A percentile compares a stretch with the other conserved stretches of the same genome.
These are phyloP conservation scores for Neurospora sp. DNA, from an alignment of 495 filamentous ascomycete genomes.

Conservation along the genomic window DNA sequence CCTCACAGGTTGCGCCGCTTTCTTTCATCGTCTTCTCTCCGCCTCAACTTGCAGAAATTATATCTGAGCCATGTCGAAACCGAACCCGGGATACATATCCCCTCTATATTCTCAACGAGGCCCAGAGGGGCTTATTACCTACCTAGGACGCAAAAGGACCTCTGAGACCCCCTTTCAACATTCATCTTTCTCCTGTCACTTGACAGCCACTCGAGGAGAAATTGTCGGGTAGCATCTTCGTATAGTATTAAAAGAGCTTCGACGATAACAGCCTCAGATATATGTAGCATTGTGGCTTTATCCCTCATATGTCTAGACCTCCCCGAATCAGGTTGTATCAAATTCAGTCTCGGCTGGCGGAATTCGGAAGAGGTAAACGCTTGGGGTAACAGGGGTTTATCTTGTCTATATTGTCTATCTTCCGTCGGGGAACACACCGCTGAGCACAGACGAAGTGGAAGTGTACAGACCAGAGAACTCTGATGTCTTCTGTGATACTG, in stretches of 20 bases:
- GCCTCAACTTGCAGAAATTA: neutral
- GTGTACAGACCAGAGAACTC: neutral
- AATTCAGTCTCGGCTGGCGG: neutral
- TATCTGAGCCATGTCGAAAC: neutral
- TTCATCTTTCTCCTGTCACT: neutral
- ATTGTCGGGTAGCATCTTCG: neutral
- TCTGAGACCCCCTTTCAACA: neutral
- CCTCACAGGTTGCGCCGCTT: neutral
- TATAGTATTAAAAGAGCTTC: neutral
- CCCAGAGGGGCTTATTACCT: neutral
- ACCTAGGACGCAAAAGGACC: neutral
- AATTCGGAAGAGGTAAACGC: too few species aligned
- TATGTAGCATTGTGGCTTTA: neutral
- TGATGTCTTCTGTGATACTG: neutral
- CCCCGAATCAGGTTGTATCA: neutral
- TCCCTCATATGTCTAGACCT: neutral
- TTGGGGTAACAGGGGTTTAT: neutral
- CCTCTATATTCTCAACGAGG: neutral
- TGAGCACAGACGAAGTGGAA: neutral
- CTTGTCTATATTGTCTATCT: neutral
- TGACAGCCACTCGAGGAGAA: neutral
- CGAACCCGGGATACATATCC: neutral
- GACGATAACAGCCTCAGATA: neutral
- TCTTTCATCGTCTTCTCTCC: neutral
- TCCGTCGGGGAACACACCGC: neutral